Evolutionary conservation across 176 grass and related monocot genomes (phyloP).

Genomic region (Olyra latifolia): DNA sequence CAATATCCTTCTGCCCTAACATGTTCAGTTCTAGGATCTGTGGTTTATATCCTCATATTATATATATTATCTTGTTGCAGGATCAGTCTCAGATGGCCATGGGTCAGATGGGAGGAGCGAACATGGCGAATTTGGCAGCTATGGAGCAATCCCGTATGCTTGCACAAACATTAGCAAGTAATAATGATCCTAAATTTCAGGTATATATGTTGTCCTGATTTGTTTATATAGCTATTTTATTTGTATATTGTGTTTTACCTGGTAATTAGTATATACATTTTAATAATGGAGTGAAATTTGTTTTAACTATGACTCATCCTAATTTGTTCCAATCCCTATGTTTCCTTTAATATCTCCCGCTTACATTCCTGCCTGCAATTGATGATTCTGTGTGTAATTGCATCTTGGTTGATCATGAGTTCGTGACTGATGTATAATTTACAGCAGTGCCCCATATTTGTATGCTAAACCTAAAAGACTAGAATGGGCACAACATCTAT

Average conservation of each 20-base stretch:
- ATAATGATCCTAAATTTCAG: slow-evolving; percentile 96
- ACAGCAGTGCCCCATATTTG: neutral
- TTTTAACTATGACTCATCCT: slow-evolving; percentile 20
- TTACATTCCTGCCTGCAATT: slow-evolving; percentile 4
- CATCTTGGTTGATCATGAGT: neutral
- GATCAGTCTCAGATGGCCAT: slow-evolving; percentile 83
- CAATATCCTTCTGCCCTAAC: slow-evolving; percentile 24
- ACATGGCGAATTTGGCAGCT: slow-evolving; percentile 64
- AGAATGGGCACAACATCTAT: neutral
- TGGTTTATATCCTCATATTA: slow-evolving; percentile 26
- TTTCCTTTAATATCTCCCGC: neutral
- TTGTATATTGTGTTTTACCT: slow-evolving; percentile 7
- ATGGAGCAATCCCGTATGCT: slow-evolving; percentile 97
- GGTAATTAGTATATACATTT: neutral
- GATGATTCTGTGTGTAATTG: neutral
- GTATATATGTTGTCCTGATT: slow-evolving; percentile 43
- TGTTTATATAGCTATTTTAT: slow-evolving; percentile 24
- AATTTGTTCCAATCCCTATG: slow-evolving; percentile 18
- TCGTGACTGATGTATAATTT: neutral
- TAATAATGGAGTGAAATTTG: slow-evolving; percentile 9
- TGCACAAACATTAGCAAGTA: slow-evolving; percentile 87
- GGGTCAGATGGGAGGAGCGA: slow-evolving; percentile 58
- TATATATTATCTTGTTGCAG: slow-evolving; percentile 41
- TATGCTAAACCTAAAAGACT: slow-evolving; percentile 22
- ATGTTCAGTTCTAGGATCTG: slow-evolving; percentile 17